phyloP scores from a whole-genome alignment of 805 yeast species.

The Metschnikowia sp. region DNA sequence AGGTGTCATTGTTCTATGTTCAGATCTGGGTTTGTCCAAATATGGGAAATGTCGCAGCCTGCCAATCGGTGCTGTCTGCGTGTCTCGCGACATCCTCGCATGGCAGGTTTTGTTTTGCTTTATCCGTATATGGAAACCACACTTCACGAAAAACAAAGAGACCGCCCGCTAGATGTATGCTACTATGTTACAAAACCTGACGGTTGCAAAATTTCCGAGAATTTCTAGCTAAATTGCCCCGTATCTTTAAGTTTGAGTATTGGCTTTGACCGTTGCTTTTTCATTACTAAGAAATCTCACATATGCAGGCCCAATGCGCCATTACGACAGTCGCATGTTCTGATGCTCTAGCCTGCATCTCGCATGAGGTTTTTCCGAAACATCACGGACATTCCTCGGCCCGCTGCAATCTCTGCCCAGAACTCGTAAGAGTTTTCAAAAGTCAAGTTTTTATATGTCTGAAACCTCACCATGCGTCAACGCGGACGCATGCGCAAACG shows the following conservation, averaged over 20 bases:
- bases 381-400: not conserved
- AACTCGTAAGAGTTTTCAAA: not conserved
- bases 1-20: too few relatives aligned
- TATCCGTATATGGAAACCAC: not conserved
- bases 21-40: too few relatives aligned
- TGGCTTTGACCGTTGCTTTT: not conserved
- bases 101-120: not conserved
- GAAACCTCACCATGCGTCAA: too few relatives aligned
- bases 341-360: not conserved
- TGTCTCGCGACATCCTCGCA: conserved; percentile 1
- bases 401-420: not conserved
- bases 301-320: not conserved
- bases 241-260: too few relatives aligned
- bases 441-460: not conserved
- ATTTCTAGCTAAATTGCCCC: too few relatives aligned
- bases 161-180: too few relatives aligned
- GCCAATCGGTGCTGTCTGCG: not conserved
- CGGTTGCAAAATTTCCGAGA: too few relatives aligned
- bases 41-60: too few relatives aligned
- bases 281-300: not conserved
- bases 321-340: not conserved
- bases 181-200: too few relatives aligned
- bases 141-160: too few relatives aligned
- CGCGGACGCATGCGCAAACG: too few relatives aligned
- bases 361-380: conserved; percentile 4